Evolutionary conservation across 495 filamentous ascomycete species (phyloP).

Genomic region (Penicillium riverlandense): DNA sequence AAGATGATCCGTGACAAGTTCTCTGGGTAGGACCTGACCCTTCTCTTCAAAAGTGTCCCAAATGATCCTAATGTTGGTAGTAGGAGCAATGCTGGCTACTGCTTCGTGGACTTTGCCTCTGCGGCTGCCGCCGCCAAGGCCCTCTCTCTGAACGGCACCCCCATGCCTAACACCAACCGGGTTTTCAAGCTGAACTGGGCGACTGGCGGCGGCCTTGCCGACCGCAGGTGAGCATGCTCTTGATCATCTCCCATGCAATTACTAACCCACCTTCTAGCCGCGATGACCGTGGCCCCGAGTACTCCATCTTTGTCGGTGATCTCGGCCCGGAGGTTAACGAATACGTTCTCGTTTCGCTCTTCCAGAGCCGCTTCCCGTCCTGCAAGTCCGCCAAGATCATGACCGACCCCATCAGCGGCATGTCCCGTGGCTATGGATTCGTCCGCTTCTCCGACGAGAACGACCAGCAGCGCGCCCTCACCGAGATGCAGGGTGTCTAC

Average conservation of each 20-base stretch:
- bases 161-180: constrained; percentile 89
- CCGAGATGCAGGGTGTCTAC: constrained; percentile 99
- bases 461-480: constrained; percentile 90
- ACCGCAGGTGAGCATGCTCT: constrained; percentile 62
- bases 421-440: constrained; percentile 97
- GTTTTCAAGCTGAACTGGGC: constrained; percentile 99
- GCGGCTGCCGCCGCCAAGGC: constrained; percentile 87
- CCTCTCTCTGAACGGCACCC: constrained; percentile 76
- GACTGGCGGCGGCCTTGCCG: constrained; percentile 89
- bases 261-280: constrained; percentile 42
- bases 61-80: constrained; percentile 42
- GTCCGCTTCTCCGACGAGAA: constrained; percentile 91
- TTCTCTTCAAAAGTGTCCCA: constrained; percentile 1
- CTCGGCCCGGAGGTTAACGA: constrained; percentile 98
- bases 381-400: constrained; percentile 99
- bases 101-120: constrained; percentile 89
- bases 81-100: constrained; percentile 94
- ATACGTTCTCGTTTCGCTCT: constrained; percentile 93
- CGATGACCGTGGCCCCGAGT: constrained; percentile 94
- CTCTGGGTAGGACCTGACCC: constrained; percentile 70
- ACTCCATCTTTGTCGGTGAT: constrained; percentile 95
- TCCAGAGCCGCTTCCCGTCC: constrained; percentile 90
- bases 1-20: constrained; percentile 99
- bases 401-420: constrained; percentile 96
- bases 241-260: no score